These are phyloP conservation scores for Chlorencoelia australis DNA, from an alignment of 2,329 filamentous ascomycete genomes.

Conservation along the genomic window DNA sequence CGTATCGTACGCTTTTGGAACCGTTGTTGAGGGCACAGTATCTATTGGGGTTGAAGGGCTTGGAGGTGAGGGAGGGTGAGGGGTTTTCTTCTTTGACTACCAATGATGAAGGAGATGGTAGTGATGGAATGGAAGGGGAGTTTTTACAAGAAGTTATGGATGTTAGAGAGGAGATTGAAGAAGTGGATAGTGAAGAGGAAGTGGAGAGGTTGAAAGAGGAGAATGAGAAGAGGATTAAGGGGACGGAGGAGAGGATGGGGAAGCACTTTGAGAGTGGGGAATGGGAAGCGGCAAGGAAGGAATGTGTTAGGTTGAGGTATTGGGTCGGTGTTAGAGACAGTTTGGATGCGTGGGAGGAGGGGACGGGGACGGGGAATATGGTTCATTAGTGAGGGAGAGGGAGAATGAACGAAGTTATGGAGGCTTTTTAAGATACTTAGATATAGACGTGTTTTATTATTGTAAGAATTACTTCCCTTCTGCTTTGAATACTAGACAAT, in stretches of 20 bases:
- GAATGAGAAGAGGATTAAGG: slow-evolving; percentile 59
- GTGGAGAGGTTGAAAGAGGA: slow-evolving; percentile 46
- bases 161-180: slow-evolving; percentile 65
- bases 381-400: slow-evolving; percentile 36
- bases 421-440: too few species aligned
- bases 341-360: slow-evolving; percentile 74
- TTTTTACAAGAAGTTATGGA: slow-evolving; percentile 75
- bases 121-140: slow-evolving; percentile 67
- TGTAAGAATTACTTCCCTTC: not conserved
- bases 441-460: not conserved
- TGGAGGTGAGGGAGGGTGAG: too few species aligned
- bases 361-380: slow-evolving; percentile 47
- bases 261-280: slow-evolving; percentile 57
- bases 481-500: not conserved
- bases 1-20: slow-evolving; percentile 73
- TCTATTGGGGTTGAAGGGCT: slow-evolving; percentile 58
- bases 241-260: slow-evolving; percentile 53
- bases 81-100: too few species aligned
- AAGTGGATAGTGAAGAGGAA: slow-evolving; percentile 56
- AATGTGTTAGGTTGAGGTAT: slow-evolving; percentile 73
- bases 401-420: too few species aligned
- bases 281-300: slow-evolving; percentile 53
- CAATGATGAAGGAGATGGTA: slow-evolving; percentile 37
- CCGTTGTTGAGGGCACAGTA: slow-evolving; percentile 85
- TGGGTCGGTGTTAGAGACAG: slow-evolving; percentile 83